Evolutionary conservation across 2,329 filamentous ascomycete species (phyloP).

Genomic region (Colletotrichum incanum): DNA sequence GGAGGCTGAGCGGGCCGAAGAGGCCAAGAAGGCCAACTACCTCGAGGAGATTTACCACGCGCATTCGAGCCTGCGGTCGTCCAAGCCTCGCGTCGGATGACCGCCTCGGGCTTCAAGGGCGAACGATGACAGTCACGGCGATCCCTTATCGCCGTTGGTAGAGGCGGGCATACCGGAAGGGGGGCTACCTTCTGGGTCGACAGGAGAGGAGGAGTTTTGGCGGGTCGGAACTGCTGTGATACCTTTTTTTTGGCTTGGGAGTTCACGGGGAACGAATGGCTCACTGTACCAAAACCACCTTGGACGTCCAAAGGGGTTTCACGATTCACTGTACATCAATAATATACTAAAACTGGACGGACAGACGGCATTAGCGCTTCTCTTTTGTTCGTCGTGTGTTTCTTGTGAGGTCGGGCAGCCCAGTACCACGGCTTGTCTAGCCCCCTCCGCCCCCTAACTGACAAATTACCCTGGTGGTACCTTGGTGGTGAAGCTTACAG

Average conservation of each 20-base stretch:
- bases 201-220: slow-evolving; percentile 34
- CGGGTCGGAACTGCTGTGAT: slow-evolving; percentile 24
- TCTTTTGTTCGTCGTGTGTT: not conserved
- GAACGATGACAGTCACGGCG: not conserved
- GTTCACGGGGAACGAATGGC: slow-evolving; percentile 25
- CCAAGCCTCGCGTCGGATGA: slow-evolving; percentile 25
- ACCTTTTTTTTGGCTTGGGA: slow-evolving; percentile 31
- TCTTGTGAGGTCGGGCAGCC: not conserved
- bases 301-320: slow-evolving; percentile 6
- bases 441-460: not conserved
- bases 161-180: not conserved
- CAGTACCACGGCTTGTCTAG: not conserved
- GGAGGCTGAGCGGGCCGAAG: slow-evolving; percentile 34
- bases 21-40: slow-evolving; percentile 38
- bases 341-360: not conserved
- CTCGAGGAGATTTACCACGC: slow-evolving; percentile 39
- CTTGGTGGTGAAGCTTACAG: not conserved
- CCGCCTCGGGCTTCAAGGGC: not conserved
- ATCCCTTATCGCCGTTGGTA: not conserved
- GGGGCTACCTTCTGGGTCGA: slow-evolving; percentile 7
- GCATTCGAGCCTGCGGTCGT: slow-evolving; percentile 31
- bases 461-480: not conserved
- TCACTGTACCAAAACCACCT: not conserved
- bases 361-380: not conserved
- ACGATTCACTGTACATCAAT: slow-evolving; percentile 19